Evolutionary conservation across 352 stramenopile genomes (phyloP), one percentile per base, ranked within the genome.

Genomic region (Saprolegnia diclina): DNA sequence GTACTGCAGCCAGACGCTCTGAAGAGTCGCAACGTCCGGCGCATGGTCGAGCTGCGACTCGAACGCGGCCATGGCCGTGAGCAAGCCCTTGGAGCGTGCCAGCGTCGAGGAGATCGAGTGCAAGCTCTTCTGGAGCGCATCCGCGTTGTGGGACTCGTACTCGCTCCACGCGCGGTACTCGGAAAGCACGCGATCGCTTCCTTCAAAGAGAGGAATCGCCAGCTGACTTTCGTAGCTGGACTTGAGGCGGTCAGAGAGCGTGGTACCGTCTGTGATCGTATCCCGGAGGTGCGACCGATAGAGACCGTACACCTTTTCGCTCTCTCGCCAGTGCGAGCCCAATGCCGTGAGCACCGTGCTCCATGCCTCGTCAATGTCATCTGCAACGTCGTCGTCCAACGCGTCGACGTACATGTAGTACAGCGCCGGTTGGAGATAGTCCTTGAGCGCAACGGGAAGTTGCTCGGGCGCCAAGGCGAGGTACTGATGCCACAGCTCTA

Each of bases 361-460:
- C 57, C 57, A 66, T 24, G 29, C 29, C 29, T 35, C 29, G 5
- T 50, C 14, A 22, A 22, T 22, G 52, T 53, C 57, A 29, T 21
- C 40, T 0, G 37, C 35, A 11, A 22, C 9, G n/a, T 66, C 38
- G 29, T 32, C 57, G 14, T 66, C 57, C 13, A 66, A 32, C 14
- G 48, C 21, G 13, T 66, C 57, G 11, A 66, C n/a, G 38, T 66
- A 66, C 29, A 40, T 55, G 57, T 66, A 66, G 57, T 66, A 66
- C 38, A 66, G 32, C 5, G n/a, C 44, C 6, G 57, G 57, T 35
- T 54, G 22, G 2, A 66, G 57, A 26, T 66, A 66, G 38, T 66
- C 57, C 14, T 66, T 21, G 40, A 66, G 50, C 22, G 57, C 14
- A 19, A 54, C 57, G 29, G 22, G n/a, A 10, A 66, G 57, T 40